A percentile compares a stretch with the other conserved stretches of the same genome.
These are phyloP conservation scores for Geoglossum glabrum DNA, from an alignment of 495 filamentous ascomycete species.

Conservation along the genomic window DNA sequence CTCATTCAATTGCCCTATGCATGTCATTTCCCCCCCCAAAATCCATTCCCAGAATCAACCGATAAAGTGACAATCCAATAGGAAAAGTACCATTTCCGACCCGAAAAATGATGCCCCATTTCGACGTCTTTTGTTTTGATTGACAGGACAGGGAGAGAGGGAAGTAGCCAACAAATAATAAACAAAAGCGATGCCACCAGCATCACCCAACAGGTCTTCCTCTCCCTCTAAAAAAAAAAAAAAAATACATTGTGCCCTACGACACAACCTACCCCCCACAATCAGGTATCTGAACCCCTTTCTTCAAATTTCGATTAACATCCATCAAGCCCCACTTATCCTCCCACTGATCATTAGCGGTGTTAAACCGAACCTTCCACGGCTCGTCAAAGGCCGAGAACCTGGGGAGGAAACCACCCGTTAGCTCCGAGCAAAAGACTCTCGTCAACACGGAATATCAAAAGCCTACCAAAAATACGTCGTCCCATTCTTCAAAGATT, in stretches of 20 bases:
- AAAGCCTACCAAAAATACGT: conserved; percentile 71
- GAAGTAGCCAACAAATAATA: too few species aligned
- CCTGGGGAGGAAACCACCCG: conserved; percentile 26
- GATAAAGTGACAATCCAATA: too few species aligned
- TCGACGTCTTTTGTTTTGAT: too few species aligned
- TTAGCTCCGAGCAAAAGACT: not conserved
- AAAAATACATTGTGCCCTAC: not conserved
- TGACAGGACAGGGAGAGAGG: too few species aligned
- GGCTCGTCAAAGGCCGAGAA: conserved; percentile 92
- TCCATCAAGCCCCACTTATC: conserved; percentile 94
- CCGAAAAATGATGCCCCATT: too few species aligned
- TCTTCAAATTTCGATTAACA: conserved; percentile 64
- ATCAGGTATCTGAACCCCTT: conserved; percentile 68
- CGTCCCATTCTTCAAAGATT: conserved; percentile 54
- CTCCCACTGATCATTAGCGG: conserved; percentile 59
- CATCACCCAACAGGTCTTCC: too few species aligned
- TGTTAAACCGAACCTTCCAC: conserved; percentile 69
- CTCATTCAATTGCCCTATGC: too few species aligned
- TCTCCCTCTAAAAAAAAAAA: not conserved
- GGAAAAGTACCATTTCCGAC: too few species aligned
- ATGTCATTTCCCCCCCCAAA: too few species aligned
- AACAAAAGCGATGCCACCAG: not conserved
- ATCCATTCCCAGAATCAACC: too few species aligned
- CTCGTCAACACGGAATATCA: not conserved
- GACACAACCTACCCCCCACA: conserved; percentile 55